Conservation (phyloP, 2,329 filamentous ascomycete genomes). For the Sporothrix schenckii region DNA sequence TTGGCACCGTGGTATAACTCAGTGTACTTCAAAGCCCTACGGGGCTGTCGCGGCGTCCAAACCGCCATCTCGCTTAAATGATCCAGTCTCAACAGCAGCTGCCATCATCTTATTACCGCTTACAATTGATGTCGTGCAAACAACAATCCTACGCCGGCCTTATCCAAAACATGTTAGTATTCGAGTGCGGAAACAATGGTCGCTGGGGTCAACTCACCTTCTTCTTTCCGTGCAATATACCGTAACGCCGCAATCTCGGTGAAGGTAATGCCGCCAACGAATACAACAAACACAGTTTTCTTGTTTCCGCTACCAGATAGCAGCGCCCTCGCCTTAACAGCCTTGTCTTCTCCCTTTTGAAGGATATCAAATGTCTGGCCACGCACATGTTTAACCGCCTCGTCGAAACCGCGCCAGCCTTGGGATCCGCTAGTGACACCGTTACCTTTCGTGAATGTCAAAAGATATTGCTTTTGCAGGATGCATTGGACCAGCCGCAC, state of each 20-base stretch:
- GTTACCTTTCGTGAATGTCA: conserved; percentile 67
- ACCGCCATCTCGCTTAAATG: conserved; percentile 54
- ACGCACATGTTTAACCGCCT: conserved; percentile 81
- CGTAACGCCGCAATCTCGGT: conserved; percentile 93
- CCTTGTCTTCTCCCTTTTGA: conserved; percentile 91
- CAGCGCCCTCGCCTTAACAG: conserved; percentile 80
- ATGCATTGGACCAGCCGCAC: conserved; percentile 90
- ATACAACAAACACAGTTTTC: conserved; percentile 94
- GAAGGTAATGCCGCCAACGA: conserved; percentile 94
- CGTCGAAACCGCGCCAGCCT: conserved; percentile 93
- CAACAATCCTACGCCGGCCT: conserved; percentile 69
- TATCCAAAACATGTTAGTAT: conserved; percentile 6
- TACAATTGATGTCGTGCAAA: conserved; percentile 89
- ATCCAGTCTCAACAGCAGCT: conserved; percentile 73
- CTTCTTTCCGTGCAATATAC: conserved; percentile 84
- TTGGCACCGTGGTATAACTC: too few species aligned
- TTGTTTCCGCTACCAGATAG: conserved; percentile 73
- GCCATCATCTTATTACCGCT: conserved; percentile 90
- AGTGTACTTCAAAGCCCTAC: not conserved
- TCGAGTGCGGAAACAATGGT: not conserved
- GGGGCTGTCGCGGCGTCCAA: not conserved
- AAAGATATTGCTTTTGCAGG: conserved; percentile 83
- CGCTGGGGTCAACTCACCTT: conserved; percentile 53
- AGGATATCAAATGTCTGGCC: conserved; percentile 89
- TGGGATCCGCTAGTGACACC: conserved; percentile 60